A percentile compares a stretch with the other conserved stretches of the same genome.
Conservation (phyloP, 140 eudicot species). For the Oenanthe javanica region DNA sequence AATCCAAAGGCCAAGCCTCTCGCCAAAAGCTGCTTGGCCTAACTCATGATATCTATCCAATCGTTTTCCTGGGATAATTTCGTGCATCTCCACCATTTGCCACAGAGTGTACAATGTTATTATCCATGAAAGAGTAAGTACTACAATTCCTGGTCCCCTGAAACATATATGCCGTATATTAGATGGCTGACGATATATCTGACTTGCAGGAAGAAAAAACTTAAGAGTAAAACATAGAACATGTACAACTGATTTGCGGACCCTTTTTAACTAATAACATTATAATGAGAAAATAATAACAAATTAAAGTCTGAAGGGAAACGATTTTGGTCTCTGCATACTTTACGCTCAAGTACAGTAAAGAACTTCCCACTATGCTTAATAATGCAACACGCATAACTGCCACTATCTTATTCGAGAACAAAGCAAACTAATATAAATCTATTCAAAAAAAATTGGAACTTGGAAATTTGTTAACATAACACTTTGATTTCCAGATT, state of each 20-base stretch:
- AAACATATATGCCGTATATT: background rate
- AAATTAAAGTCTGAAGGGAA: background rate
- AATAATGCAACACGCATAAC: background rate
- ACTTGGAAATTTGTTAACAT: background rate
- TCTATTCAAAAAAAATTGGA: background rate
- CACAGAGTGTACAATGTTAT: background rate
- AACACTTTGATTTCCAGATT: background rate
- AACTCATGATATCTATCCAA: slow-evolving; percentile 3
- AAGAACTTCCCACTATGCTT: background rate
- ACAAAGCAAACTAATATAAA: background rate
- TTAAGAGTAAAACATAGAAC: background rate
- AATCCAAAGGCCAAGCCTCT: slow-evolving; percentile 2
- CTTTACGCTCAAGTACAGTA: background rate
- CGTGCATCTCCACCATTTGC: slow-evolving; percentile 11
- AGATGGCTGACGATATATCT: background rate
- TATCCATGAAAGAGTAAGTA: slow-evolving; percentile 3
- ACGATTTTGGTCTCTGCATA: background rate
- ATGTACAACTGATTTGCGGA: background rate
- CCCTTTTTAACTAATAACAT: background rate
- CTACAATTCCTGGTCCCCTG: background rate
- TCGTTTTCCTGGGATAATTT: background rate
- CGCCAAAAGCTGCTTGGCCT: slow-evolving; percentile 3
- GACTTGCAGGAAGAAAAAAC: background rate
- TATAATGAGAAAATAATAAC: background rate
- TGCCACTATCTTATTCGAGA: background rate